Evolutionary conservation across 2,329 filamentous ascomycete species (phyloP).

Genomic region (Polychaeton citri): DNA sequence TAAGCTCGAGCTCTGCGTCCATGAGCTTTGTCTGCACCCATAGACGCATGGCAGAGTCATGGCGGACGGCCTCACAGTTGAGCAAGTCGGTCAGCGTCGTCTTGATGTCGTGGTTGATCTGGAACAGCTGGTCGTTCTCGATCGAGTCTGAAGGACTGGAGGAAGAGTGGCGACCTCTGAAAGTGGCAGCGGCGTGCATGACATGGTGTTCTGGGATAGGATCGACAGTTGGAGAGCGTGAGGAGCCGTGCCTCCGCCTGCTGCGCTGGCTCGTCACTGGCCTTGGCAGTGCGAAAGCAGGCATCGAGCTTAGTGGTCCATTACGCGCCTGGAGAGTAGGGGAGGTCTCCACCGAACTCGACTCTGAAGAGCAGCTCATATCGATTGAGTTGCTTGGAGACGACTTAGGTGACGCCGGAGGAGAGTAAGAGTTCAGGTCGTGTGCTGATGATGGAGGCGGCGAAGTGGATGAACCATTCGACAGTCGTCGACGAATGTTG

Average conservation of each 20-base stretch:
- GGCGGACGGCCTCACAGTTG: slow-evolving; percentile 37
- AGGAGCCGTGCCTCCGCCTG: slow-evolving; percentile 4
- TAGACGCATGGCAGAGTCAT: slow-evolving; percentile 31
- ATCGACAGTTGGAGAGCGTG: slow-evolving; percentile 8
- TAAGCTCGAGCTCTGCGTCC: slow-evolving; percentile 39
- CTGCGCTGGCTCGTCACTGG: neutral
- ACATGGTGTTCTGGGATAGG: slow-evolving; percentile 2
- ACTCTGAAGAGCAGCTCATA: neutral
- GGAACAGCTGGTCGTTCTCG: slow-evolving; percentile 33
- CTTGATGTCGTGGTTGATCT: slow-evolving; percentile 41
- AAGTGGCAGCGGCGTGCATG: neutral
- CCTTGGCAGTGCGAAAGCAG: neutral
- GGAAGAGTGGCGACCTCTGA: slow-evolving; percentile 3
- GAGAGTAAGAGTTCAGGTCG: too few relatives aligned
- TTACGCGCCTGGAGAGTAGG: slow-evolving; percentile 1
- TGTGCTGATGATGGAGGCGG: slow-evolving; percentile 20
- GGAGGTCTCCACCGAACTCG: neutral
- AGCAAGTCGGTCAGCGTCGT: slow-evolving; percentile 40
- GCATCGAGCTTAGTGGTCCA: neutral
- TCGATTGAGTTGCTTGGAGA: neutral
- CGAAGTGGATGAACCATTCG: slow-evolving; percentile 17
- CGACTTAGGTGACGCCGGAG: too few relatives aligned
- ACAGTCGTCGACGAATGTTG: slow-evolving; percentile 25
- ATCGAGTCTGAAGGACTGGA: slow-evolving; percentile 13
- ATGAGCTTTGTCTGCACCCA: slow-evolving; percentile 42